Evolutionary conservation across 495 filamentous ascomycete genomes (phyloP).

Genomic region (Neurospora sp.): DNA sequence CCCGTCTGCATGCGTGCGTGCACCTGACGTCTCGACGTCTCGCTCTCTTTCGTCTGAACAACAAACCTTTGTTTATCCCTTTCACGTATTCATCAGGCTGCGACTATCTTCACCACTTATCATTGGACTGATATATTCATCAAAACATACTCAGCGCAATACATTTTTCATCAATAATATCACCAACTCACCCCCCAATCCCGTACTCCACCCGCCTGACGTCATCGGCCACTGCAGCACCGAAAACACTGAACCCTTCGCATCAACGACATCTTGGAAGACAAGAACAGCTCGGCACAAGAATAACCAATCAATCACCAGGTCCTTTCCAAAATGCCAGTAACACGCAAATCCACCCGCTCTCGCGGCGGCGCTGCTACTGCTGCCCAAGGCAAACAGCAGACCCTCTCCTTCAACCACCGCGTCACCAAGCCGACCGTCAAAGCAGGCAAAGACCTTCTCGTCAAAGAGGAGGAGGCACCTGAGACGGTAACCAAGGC

Average conservation of each 20-base stretch:
- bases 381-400: slow-evolving; percentile 35
- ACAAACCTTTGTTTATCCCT: background rate
- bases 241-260: background rate
- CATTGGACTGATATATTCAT: background rate
- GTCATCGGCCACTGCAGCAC: slow-evolving; percentile 8
- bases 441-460: slow-evolving; percentile 39
- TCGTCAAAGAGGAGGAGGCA: slow-evolving; percentile 21
- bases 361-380: slow-evolving; percentile 29
- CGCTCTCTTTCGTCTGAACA: background rate
- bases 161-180: background rate
- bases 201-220: slow-evolving; percentile 5
- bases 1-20: background rate
- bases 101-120: background rate
- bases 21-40: background rate
- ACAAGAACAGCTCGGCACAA: background rate
- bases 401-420: slow-evolving; percentile 66
- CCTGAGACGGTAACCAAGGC: slow-evolving; percentile 9
- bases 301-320: background rate
- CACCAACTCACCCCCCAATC: background rate
- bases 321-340: slow-evolving; percentile 47
- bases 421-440: slow-evolving; percentile 62
- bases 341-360: slow-evolving; percentile 50
- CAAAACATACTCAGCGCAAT: background rate
- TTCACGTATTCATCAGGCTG: background rate
- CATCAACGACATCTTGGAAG: background rate